These are phyloP conservation scores for Arachis stenosperma DNA, from an alignment of 306 rosid species.

Conservation along the genomic window DNA sequence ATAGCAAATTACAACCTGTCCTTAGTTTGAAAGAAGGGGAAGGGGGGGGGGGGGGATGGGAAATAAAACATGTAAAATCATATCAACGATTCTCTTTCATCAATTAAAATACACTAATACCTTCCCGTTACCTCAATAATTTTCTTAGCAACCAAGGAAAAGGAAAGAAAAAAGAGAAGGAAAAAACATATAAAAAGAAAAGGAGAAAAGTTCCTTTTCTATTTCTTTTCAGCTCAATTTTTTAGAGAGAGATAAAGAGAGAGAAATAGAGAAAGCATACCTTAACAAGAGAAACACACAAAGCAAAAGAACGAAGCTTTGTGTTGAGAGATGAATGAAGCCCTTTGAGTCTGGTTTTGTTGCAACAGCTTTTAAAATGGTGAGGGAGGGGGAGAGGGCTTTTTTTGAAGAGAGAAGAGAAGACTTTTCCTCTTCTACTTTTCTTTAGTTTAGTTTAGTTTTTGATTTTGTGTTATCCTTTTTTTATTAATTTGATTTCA, in stretches of 20 bases:
- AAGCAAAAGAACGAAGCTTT: background rate
- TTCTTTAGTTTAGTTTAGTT: too few species aligned
- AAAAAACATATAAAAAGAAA: background rate
- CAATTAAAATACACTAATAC: constrained; percentile 10
- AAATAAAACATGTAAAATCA: too few species aligned
- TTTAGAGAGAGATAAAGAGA: background rate
- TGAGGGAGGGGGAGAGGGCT: constrained; percentile 1
- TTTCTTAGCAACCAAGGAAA: constrained; percentile 42
- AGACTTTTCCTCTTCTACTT: constrained; percentile 46
- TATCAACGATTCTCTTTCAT: background rate
- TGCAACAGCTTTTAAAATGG: too few species aligned
- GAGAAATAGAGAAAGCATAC: constrained; percentile 36
- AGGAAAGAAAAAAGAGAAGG: background rate
- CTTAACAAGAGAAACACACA: constrained; percentile 34
- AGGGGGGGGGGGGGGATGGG: too few species aligned
- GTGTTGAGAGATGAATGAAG: too few species aligned
- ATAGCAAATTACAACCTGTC: constrained; percentile 37
- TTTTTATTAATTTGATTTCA: background rate
- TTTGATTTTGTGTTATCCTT: background rate
- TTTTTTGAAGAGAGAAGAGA: constrained; percentile 23
- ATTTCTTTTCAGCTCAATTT: background rate
- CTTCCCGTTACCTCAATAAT: constrained; percentile 2
- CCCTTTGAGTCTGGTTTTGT: too few species aligned
- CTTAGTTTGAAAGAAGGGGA: constrained; percentile 22
- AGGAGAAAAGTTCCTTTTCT: constrained; percentile 23